Conservation (phyloP, 805 yeast genomes). For the Candida sphagnicola region DNA sequence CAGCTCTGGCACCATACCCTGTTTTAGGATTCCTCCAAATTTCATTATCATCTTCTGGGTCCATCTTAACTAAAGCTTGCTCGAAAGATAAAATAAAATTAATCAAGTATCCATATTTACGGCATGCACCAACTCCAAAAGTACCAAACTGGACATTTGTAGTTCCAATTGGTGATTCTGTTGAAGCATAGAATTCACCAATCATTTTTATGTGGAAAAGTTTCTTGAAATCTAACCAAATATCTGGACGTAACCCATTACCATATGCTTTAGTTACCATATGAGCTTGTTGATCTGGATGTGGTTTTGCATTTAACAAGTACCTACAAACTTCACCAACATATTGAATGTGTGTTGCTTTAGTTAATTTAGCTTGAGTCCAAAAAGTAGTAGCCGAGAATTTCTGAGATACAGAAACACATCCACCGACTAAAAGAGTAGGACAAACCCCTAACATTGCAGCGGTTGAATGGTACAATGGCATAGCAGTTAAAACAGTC, state of each 20-base stretch:
- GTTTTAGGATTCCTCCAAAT: conserved; percentile 63
- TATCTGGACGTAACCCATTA: conserved; percentile 84
- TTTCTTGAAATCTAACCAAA: conserved; percentile 77
- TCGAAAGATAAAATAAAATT: conserved; percentile 47
- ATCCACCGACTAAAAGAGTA: conserved; percentile 58
- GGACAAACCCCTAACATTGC: conserved; percentile 82
- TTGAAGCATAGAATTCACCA: conserved; percentile 92
- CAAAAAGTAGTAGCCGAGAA: conserved; percentile 84
- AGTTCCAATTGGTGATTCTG: conserved; percentile 88
- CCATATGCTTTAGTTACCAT: conserved; percentile 73
- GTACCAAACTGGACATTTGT: conserved; percentile 76
- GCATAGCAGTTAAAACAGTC: conserved; percentile 86
- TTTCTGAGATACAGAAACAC: conserved; percentile 73
- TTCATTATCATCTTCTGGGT: conserved; percentile 71
- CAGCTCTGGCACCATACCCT: conserved; percentile 59
- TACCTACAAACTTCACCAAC: conserved; percentile 96
- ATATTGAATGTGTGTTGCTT: conserved; percentile 82
- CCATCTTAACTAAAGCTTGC: conserved; percentile 68
- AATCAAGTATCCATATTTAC: conserved; percentile 67
- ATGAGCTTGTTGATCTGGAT: conserved; percentile 65
- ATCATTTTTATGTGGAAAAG: conserved; percentile 71
- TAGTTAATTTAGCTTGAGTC: conserved; percentile 73
- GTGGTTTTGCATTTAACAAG: conserved; percentile 59
- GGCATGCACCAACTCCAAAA: conserved; percentile 83
- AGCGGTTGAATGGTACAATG: conserved; percentile 92